A percentile compares a stretch with the other conserved stretches of the same genome.
These are phyloP conservation scores for Xylaria longipes DNA, from an alignment of 495 filamentous ascomycete species.

Conservation along the genomic window DNA sequence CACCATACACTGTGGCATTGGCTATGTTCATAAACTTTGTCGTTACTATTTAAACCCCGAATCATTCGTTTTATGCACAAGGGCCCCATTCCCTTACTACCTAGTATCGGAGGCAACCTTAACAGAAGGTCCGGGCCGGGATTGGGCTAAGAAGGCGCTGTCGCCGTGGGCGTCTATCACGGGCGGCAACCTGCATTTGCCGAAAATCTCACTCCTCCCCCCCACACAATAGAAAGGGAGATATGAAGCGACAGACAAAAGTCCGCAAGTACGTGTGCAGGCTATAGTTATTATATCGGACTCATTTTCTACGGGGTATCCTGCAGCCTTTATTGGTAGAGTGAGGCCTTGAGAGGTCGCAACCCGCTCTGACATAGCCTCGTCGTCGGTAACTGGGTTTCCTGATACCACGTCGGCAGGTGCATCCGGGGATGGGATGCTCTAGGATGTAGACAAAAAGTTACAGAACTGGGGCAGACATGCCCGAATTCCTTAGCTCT, in stretches of 20 bases:
- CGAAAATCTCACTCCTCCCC: neutral
- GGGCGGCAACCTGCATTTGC: constrained; percentile 9
- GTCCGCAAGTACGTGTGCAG: neutral
- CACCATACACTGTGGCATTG: neutral
- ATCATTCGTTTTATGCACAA: too few species aligned
- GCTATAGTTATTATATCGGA: neutral
- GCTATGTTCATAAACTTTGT: neutral
- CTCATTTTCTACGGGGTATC: neutral
- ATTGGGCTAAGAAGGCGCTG: neutral
- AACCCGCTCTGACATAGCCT: neutral
- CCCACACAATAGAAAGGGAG: neutral
- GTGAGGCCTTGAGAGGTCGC: neutral
- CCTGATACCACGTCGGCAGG: neutral
- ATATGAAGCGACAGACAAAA: neutral
- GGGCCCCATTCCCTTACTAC: neutral
- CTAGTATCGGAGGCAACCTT: neutral
- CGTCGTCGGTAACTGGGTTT: neutral
- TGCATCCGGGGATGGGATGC: neutral
- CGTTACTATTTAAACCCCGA: neutral
- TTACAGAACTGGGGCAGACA: neutral
- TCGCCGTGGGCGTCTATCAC: neutral
- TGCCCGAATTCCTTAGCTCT: neutral
- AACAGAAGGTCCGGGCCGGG: constrained; percentile 14
- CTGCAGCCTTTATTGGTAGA: neutral
- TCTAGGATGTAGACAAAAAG: neutral